Conservation (phyloP, 306 rosid genomes). For the Vigna unguiculata region DNA sequence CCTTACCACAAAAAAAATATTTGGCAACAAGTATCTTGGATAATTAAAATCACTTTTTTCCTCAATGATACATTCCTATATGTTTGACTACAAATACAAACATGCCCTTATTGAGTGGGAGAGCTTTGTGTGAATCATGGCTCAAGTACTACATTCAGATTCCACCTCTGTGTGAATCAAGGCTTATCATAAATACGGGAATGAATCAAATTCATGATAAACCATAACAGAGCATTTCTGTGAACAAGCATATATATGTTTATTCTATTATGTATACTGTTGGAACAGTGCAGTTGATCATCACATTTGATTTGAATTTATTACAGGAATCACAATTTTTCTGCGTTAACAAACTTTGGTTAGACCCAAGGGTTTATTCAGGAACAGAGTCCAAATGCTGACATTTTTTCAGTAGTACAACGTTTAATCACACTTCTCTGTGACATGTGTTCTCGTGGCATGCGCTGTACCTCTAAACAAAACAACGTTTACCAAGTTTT, state of each 20-base stretch:
- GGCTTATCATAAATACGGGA: neutral
- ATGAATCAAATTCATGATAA: neutral
- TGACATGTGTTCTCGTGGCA: neutral
- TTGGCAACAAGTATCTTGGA: neutral
- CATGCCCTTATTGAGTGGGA: neutral
- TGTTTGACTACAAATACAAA: neutral
- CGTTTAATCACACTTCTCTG: neutral
- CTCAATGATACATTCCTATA: neutral
- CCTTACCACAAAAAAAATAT: neutral
- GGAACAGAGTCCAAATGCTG: constrained; percentile 50
- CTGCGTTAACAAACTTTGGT: constrained; percentile 70
- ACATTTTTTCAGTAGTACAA: neutral
- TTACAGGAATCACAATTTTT: constrained; percentile 73
- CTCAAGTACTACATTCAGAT: neutral
- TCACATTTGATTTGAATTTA: constrained; percentile 22
- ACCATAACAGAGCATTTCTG: neutral
- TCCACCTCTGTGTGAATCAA: neutral
- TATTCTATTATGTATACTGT: neutral
- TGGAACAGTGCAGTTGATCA: constrained; percentile 13
- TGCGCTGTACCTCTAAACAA: neutral
- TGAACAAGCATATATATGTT: constrained; percentile 1
- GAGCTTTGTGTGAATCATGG: neutral
- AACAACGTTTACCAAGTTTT: neutral
- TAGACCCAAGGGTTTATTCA: constrained; percentile 75
- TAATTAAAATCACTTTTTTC: neutral